phyloP scores from a whole-genome alignment of 169 alveolate genomes.

The Cryptosporidium ubiquitum region DNA sequence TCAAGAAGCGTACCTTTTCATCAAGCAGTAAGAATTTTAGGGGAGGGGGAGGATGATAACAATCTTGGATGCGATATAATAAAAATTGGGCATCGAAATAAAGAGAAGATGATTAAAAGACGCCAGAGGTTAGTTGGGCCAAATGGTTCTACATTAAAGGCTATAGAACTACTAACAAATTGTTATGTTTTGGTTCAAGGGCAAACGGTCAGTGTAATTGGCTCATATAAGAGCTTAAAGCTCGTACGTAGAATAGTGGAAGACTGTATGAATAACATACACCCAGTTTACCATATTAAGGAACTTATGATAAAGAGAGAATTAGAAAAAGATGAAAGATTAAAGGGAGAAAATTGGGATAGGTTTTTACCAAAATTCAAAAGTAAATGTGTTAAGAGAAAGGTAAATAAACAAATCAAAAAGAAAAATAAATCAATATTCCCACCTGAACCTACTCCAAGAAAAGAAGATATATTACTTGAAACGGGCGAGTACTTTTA shows the following conservation, averaged over 20 bases:
- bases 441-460: constrained; percentile 95
- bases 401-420: constrained; percentile 82
- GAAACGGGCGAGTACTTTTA: constrained; percentile 97
- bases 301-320: constrained; percentile 99
- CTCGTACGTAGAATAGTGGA: constrained; percentile 93
- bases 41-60: constrained; percentile 82
- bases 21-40: constrained; percentile 96
- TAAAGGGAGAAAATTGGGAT: constrained; percentile 95
- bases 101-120: constrained; percentile 97
- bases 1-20: constrained; percentile 98
- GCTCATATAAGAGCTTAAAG: constrained; percentile 94
- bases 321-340: constrained; percentile 93
- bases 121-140: constrained; percentile 99
- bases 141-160: constrained; percentile 98
- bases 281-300: constrained; percentile 98
- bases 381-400: constrained; percentile 93
- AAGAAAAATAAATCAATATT: constrained; percentile 90
- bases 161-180: constrained; percentile 95
- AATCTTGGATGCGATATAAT: constrained; percentile 92
- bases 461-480: constrained; percentile 97
- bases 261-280: constrained; percentile 98
- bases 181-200: constrained; percentile 98
- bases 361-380: constrained; percentile 98
- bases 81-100: constrained; percentile 96
- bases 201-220: constrained; percentile 97